Base-by-base conservation (phyloP, 164 flowering plant genomes). In the Buxus sempervirens region DNA sequence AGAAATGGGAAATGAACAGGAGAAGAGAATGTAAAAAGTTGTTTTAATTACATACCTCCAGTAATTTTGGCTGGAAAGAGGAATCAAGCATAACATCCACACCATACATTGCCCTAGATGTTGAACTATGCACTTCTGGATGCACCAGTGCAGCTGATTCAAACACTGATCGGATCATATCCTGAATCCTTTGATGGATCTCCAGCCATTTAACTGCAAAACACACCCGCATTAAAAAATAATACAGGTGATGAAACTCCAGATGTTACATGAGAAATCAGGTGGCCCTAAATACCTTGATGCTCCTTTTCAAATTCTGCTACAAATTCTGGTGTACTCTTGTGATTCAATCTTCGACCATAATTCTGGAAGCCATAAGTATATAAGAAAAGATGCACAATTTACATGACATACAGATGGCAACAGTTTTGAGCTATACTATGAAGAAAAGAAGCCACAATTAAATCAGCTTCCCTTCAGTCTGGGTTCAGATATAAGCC, bases 31-130 rank as follows among this genome's bases (percentile, higher is more conserved):
- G 13, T 8, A 54, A 36, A 15, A 59, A 18, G 25, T 24, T 26
- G 25, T 20, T 58, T 38, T 10, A 24, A 12, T 21, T 19, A 58
- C 83, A 64, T 32, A 95, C 98, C 98, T 95, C 98, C 76, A 95
- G 72, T 45, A 96, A 72, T 75, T 93, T 96, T 9, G 99, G 99
- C 67, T 85, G 82, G 75, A 87, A 96, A 54, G 81, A 73, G 58
- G 63, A 55, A 72, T 91, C 97, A 57, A 96, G 97, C 99, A 96
- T 96, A 62, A 96, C 95, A 86, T 96, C 99, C 67, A 96, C 80
- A 42, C 99, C 99, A 81, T 96, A 96, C 62, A 91, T 93, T 38
- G 98, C 92, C 79, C 98, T 87, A 28, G 96, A 86, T 53, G 66
- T 80, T 60, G 93, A 76, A 72, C 75, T 73, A 55, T 90, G 96